Base-by-base conservation (phyloP, 2,329 filamentous ascomycete genomes). In the Ophiocordyceps camponoti-floridani region DNA sequence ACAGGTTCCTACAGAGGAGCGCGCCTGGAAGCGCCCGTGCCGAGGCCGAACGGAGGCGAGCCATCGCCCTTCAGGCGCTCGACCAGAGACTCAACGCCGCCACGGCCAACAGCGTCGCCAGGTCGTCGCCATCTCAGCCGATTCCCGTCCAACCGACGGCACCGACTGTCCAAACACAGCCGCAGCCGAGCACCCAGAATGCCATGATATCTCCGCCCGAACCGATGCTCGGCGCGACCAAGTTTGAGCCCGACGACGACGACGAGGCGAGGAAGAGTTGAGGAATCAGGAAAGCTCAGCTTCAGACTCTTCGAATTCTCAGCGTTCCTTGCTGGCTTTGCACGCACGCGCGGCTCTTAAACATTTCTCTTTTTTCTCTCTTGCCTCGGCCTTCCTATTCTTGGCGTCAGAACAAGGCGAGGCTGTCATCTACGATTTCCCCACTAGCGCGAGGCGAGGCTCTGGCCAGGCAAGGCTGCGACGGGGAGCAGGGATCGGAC, bases 31-130 rank as follows among this genome's bases (percentile, higher is more conserved):
- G 79, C 44, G 84, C 88, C 43, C 78, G 88, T 47, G 89, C 91
- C 43, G 91, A 96, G 62, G 89, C 89, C 1, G 91, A 96, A 67
- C 70, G 91, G 51, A 76, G 91, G 58, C 75, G 91, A 51, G 88
- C 88, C 0, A 66, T 98, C 51, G 91, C 91, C 1, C 70, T 98
- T 46, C 89, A 89, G 58, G 89, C 88, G 4, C 66, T 98, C 45
- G 91, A 98, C 61, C 87, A 96, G 64, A 74, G 91, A 50, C 68
- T 98, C 44, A 84, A 91, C 60, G 83, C 85, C n/a, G 86, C 87
- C 4, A 81, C 83, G 14, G 69, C 69, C 31, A 72, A 62, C 47
- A 64, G 71, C 19, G 42, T 45, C 43, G 18, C 31, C 47, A 40
- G 51, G 48, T 33, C 46, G 47, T 51, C 62, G 50, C 49, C 59